Evolutionary conservation across 1,284 basidiomycete species (phyloP).

Genomic region (Pseudozyma flocculosa): DNA sequence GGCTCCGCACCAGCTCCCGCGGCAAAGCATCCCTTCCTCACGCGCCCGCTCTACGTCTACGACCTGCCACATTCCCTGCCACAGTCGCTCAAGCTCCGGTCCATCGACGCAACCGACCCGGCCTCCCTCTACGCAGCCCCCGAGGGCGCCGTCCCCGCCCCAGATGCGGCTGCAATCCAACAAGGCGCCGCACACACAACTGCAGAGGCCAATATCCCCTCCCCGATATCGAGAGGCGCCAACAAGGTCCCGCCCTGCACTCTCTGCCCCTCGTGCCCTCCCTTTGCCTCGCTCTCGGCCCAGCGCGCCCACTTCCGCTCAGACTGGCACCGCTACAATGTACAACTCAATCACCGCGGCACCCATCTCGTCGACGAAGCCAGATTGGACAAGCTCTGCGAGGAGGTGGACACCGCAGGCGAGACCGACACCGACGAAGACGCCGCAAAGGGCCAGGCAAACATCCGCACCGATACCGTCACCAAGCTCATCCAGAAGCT

Average conservation of each 20-base stretch:
- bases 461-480: constrained; percentile 30
- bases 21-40: constrained; percentile 18
- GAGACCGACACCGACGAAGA: constrained; percentile 32
- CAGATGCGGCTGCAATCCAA: no score
- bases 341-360: constrained; percentile 63
- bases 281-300: constrained; percentile 74
- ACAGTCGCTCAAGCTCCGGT: constrained; percentile 24
- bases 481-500: constrained; percentile 38
- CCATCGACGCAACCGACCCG: constrained; percentile 20
- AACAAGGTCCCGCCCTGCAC: constrained; percentile 35
- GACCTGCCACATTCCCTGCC: constrained; percentile 29
- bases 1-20: background rate
- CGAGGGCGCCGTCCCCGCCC: constrained; percentile 1
- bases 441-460: background rate
- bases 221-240: constrained; percentile 1
- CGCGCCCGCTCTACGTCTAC: constrained; percentile 43
- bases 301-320: constrained; percentile 86
- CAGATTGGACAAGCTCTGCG: constrained; percentile 34
- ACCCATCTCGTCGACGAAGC: constrained; percentile 17
- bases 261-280: constrained; percentile 59
- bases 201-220: constrained; percentile 9
- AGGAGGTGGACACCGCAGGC: constrained; percentile 31
- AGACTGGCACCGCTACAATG: constrained; percentile 98
- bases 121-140: constrained; percentile 9
- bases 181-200: constrained; percentile 1